Evolutionary conservation across 108 stramenopile species (phyloP).

Genomic region (Pseudonitzschia multiseries): DNA sequence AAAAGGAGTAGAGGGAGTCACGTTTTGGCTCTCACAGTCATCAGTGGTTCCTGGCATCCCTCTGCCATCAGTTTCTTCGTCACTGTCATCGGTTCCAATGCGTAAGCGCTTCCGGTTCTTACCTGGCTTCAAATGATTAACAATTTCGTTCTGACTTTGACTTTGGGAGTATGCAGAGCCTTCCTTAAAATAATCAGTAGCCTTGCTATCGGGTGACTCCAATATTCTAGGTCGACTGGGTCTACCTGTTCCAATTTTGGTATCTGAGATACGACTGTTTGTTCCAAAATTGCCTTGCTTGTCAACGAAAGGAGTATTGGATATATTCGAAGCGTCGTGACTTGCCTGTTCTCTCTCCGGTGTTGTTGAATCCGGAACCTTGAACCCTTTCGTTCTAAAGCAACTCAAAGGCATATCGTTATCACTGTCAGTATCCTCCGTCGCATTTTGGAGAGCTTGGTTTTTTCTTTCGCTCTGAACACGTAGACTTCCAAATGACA

Average conservation of each 20-base stretch:
- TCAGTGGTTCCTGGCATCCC: neutral
- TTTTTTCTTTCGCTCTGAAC: neutral
- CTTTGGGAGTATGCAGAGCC: neutral
- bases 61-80: slow-evolving; percentile 4
- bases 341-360: neutral
- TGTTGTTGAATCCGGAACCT: neutral
- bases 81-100: slow-evolving; percentile 8
- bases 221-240: neutral
- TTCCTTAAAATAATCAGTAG: neutral
- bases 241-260: neutral
- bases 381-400: neutral
- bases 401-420: slow-evolving; percentile 2
- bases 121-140: slow-evolving; percentile 5
- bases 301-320: neutral
- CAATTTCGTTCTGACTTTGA: slow-evolving; percentile 3
- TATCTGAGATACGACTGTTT: neutral
- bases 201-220: slow-evolving; percentile 7
- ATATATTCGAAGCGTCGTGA: neutral
- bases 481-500: neutral
- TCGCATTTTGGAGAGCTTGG: neutral
- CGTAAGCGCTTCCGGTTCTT: slow-evolving; percentile 1
- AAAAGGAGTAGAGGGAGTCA: neutral
- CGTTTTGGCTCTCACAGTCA: neutral
- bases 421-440: neutral
- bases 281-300: neutral